Base-by-base conservation (phyloP, 2,329 filamentous ascomycete species). In the Monosporascus sp. region DNA sequence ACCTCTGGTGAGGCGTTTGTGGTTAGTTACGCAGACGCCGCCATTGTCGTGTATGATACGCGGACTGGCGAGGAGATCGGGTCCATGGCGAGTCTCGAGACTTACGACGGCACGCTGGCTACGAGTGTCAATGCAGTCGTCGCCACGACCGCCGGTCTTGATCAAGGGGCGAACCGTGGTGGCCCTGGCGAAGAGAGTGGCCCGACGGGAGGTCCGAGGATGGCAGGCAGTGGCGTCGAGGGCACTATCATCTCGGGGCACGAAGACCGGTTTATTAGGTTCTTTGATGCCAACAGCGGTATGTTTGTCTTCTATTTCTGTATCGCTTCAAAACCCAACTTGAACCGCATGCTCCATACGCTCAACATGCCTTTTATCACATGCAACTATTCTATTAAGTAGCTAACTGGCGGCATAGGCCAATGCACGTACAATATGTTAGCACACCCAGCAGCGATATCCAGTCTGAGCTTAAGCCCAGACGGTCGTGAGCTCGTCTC, bases 371-470 rank as follows among this genome's bases (percentile, higher is more conserved):
- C 14, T 47, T 14, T 20, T n/a, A 2, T 14, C 9, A 22, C 11
- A 25, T 59, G 20, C 17, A 9, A 35, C 24, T n/a, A 17, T 25
- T 22, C 24, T 43, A 22, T 27, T 8, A 31, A 44, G 4, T 15
- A 18, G 39, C 38, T 49, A 52, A 55, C 45, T 37, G 18, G 7
- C 9, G 22, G 6, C 3, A n/a, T 60, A 97, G 94, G 94, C 53
- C 94, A 99, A 90, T 97, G 92, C 74, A 97, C 94, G 58, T 99
- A 99, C 73, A 95, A 89, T 65, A 99, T 99, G 94, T 84, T 97
- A 55, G 94, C 94, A 6, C 94, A 99, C 64, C 91, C 94, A 1
- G 88, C 92, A 3, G 87, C 94, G 52, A 97, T 99, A 60, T 95
- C 94, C 1, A 88, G 89, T 25, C 80, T 99, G 5, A 95, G 90